Percentiles rank a stretch among this genome's conserved stretches.
These are phyloP conservation scores for Escovopsis sp. DNA, from an alignment of 2,329 filamentous ascomycete genomes.

Conservation along the genomic window DNA sequence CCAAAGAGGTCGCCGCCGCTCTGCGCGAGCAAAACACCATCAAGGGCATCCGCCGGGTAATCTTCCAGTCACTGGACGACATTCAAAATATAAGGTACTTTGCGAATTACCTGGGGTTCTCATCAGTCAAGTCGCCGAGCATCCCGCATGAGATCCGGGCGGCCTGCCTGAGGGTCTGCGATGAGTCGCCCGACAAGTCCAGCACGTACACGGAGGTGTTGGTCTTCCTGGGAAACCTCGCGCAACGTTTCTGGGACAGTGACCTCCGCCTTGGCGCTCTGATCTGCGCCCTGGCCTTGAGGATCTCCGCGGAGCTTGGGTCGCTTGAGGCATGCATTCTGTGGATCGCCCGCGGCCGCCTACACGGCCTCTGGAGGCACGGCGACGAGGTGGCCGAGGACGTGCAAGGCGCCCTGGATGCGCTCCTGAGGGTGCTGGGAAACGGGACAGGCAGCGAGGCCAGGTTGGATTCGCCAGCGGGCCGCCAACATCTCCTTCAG, in stretches of 20 bases:
- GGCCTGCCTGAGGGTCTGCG: slow-evolving; percentile 11
- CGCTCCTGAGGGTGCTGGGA: slow-evolving; percentile 4
- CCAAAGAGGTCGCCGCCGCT: slow-evolving; percentile 8
- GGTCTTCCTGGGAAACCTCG: slow-evolving; percentile 27
- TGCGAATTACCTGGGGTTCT: slow-evolving; percentile 1
- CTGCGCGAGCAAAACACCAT: slow-evolving; percentile 14
- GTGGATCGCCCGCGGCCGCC: slow-evolving; percentile 13
- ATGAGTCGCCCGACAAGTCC: slow-evolving; percentile 1
- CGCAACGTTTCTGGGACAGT: slow-evolving; percentile 16
- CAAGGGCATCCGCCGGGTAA: slow-evolving; percentile 15
- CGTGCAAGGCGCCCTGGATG: slow-evolving; percentile 9
- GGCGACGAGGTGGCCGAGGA: slow-evolving; percentile 9
- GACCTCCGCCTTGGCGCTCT: slow-evolving; percentile 11
- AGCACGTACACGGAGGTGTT: slow-evolving; percentile 12
- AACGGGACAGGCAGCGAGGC: background rate
- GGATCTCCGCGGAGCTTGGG: slow-evolving; percentile 16
- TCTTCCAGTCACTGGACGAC: slow-evolving; percentile 14
- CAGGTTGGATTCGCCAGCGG: background rate
- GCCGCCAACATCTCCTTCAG: slow-evolving; percentile 14
- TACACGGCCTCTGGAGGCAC: slow-evolving; percentile 6
- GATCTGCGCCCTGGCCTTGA: slow-evolving; percentile 17
- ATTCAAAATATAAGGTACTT: slow-evolving; percentile 11
- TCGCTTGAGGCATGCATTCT: slow-evolving; percentile 10
- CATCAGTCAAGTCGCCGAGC: background rate
- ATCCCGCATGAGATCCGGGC: slow-evolving; percentile 12